A percentile compares a stretch with the other conserved stretches of the same genome.
Conservation (phyloP, 176 grass and related monocot species). For the Bolboschoenus planiculmis region DNA sequence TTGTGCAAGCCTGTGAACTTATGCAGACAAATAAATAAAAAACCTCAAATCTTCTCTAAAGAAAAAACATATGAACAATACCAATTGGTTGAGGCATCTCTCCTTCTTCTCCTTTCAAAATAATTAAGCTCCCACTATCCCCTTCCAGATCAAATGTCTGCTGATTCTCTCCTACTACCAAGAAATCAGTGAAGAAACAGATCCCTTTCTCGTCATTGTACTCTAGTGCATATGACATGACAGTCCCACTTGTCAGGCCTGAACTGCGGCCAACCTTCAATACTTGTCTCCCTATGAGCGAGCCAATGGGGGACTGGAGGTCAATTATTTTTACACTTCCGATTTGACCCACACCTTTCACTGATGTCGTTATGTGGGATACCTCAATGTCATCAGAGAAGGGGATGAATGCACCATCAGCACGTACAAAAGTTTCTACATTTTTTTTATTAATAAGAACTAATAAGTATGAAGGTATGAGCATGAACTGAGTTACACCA, state of each 20-base stretch:
- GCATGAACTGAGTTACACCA: not conserved
- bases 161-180: slow-evolving; percentile 94
- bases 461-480: slow-evolving; percentile 20
- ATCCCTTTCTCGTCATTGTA: slow-evolving; percentile 99
- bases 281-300: slow-evolving; percentile 80
- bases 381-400: slow-evolving; percentile 73
- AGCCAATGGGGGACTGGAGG: slow-evolving; percentile 68
- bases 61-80: not conserved
- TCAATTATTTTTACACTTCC: slow-evolving; percentile 83
- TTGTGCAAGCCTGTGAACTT: not conserved
- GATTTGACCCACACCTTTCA: slow-evolving; percentile 79
- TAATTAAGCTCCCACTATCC: slow-evolving; percentile 92
- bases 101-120: slow-evolving; percentile 61
- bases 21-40: not conserved
- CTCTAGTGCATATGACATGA: slow-evolving; percentile 89
- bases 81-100: slow-evolving; percentile 86
- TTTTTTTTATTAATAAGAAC: slow-evolving; percentile 19
- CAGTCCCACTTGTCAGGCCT: slow-evolving; percentile 73
- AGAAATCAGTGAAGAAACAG: slow-evolving; percentile 96
- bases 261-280: slow-evolving; percentile 96
- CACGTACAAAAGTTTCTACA: slow-evolving; percentile 88
- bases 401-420: slow-evolving; percentile 90
- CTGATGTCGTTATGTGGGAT: slow-evolving; percentile 52
- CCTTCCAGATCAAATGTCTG: slow-evolving; percentile 99
- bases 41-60: not conserved